A percentile compares a stretch with the other conserved stretches of the same genome.
Conservation (phyloP, 148 eudicot genomes). For the Cornus suecica region DNA sequence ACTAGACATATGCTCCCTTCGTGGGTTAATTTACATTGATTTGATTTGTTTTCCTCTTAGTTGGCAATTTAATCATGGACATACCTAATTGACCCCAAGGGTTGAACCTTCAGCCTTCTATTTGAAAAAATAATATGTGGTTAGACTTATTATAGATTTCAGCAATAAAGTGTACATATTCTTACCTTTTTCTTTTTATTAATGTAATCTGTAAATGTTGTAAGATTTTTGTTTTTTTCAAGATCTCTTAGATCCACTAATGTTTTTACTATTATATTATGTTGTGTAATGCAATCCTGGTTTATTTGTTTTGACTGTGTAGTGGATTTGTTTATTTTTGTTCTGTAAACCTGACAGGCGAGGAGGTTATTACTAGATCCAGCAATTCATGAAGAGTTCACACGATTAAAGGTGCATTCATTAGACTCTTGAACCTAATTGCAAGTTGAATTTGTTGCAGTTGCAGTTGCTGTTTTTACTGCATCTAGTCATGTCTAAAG, state of each 20-base stretch:
- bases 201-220: not conserved
- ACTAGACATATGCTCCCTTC: too few relatives aligned
- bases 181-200: not conserved
- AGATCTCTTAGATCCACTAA: not conserved
- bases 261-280: not conserved
- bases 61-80: too few relatives aligned
- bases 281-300: slow-evolving; percentile 12
- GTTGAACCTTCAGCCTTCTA: too few relatives aligned
- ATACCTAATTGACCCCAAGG: too few relatives aligned
- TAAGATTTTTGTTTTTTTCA: too few relatives aligned
- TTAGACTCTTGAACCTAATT: slow-evolving; percentile 4
- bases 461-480: slow-evolving; percentile 9
- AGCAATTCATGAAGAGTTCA: slow-evolving; percentile 98
- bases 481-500: not conserved
- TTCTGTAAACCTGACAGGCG: slow-evolving; percentile 49
- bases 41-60: too few relatives aligned
- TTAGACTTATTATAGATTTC: too few relatives aligned
- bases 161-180: too few relatives aligned
- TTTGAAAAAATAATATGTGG: too few relatives aligned
- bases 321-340: too few relatives aligned
- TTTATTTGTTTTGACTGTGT: not conserved
- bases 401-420: slow-evolving; percentile 71
- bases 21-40: too few relatives aligned
- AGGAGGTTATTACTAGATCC: slow-evolving; percentile 91
- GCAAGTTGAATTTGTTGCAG: not conserved